Base-by-base conservation (phyloP, 176 grass and related monocot genomes). In the Melocanna baccifera region DNA sequence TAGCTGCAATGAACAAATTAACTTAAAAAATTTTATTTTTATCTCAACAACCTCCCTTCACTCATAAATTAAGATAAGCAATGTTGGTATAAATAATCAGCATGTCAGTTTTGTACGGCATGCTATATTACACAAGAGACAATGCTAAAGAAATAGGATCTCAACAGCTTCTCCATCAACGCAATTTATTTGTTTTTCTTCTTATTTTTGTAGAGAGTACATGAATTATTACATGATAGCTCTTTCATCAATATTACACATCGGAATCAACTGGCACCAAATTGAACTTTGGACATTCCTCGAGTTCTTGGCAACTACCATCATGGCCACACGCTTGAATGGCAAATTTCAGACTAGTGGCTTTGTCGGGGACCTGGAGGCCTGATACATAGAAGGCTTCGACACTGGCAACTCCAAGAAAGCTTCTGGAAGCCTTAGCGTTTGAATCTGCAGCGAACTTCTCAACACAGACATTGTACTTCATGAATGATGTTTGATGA, bases 381-480 rank as follows among this genome's bases (percentile, higher is more conserved):
- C 85, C 63, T 16, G 91, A 98, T 56, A 98, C 73, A 73, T 92
- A 95, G 73, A 93, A 95, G 13, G 83, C 77, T 81, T 95, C 25
- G 7, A 90, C 83, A 61, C 73, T 85, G n/a, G 96, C 91, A 61
- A 89, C 81, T 36, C 93, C 96, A 40, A 98, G 79, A 77, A 85
- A 93, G 23, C 7, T 90, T 67, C 29, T 85, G 36, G 40, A 64
- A 71, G 23, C 47, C 67, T 79, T 72, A 1, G 2, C 14, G 30
- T 70, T 80, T 67, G 84, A 53, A 74, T 79, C 79, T 22, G 45
- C 78, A 8, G 6, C 86, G 36, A 88, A 80, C 68, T 85, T 98
- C 78, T 93, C 80, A 22, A 92, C 85, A 65, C 90, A 98, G 73
- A 98, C 52, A 53, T 92, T 95, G 70, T 98, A 98, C 43, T 85